phyloP scores from a whole-genome alignment of 345 rosid species.

The Eutrema yunnanense region DNA sequence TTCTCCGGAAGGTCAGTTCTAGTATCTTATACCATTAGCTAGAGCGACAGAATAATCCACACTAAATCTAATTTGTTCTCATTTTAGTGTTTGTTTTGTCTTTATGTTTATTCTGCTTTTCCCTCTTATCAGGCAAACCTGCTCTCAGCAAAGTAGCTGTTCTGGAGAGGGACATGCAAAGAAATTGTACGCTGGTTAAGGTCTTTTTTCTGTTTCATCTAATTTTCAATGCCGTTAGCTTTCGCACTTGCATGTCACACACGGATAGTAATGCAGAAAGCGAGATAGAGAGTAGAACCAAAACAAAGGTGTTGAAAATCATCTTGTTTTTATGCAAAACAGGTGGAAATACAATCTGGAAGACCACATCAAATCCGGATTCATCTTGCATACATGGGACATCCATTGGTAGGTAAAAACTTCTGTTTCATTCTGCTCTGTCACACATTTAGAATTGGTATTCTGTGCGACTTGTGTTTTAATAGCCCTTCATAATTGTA shows the following conservation, averaged over 20 bases:
- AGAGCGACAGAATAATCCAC: background rate
- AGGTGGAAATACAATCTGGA: constrained; percentile 90
- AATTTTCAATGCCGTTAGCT: background rate
- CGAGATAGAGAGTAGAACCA: background rate
- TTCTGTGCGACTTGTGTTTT: background rate
- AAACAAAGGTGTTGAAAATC: background rate
- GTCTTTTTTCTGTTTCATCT: constrained; percentile 30
- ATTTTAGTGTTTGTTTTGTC: background rate
- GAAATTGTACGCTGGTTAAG: constrained; percentile 57
- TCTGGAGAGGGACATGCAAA: constrained; percentile 53
- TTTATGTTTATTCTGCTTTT: background rate
- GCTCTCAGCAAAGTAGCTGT: constrained; percentile 74
- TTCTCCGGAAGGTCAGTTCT: constrained; percentile 52
- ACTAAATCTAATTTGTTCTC: background rate
- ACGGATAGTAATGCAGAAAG: background rate
- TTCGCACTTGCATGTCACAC: background rate
- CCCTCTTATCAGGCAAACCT: constrained; percentile 47
- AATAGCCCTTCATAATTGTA: background rate
- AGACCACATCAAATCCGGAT: constrained; percentile 91
- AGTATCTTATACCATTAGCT: background rate
- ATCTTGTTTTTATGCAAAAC: constrained; percentile 10
- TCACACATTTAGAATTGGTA: background rate
- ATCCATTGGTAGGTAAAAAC: constrained; percentile 67
- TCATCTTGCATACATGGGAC: constrained; percentile 84
- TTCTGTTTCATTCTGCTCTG: background rate